Conservation (phyloP, 2,329 filamentous ascomycete species). For the Botrytis deweyae region DNA sequence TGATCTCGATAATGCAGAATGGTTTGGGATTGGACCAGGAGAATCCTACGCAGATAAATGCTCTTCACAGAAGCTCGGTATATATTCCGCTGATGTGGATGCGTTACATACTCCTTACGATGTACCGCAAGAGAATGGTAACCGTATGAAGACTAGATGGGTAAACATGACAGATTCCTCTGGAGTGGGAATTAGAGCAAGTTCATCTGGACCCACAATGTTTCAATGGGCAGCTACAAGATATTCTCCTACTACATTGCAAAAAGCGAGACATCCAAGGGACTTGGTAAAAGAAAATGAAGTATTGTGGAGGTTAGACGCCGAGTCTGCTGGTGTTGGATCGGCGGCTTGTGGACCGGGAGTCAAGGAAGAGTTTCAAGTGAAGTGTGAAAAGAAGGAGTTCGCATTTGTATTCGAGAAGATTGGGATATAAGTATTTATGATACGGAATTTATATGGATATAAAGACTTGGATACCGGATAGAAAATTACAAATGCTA, state of each 20-base stretch:
- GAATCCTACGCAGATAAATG: constrained; percentile 69
- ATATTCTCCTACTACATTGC: constrained; percentile 53
- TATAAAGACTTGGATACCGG: not conserved
- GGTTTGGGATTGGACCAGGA: constrained; percentile 67
- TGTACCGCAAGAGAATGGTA: constrained; percentile 53
- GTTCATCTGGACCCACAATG: constrained; percentile 28
- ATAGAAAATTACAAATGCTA: not conserved
- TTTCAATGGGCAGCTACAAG: constrained; percentile 45
- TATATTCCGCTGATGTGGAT: constrained; percentile 49
- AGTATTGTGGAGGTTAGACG: constrained; percentile 45
- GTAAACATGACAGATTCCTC: constrained; percentile 14
- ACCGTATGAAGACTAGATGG: constrained; percentile 22
- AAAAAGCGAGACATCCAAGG: constrained; percentile 60
- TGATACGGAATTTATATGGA: too few relatives aligned
- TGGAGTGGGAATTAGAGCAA: constrained; percentile 8
- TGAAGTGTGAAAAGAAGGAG: constrained; percentile 20
- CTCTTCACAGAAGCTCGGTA: constrained; percentile 56
- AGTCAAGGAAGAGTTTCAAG: constrained; percentile 20
- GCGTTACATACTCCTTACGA: constrained; percentile 61
- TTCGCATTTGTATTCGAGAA: constrained; percentile 21
- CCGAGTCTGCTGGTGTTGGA: constrained; percentile 48
- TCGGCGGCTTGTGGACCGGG: constrained; percentile 47
- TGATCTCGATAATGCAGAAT: constrained; percentile 50
- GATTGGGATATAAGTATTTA: constrained; percentile 1
- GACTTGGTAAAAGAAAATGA: constrained; percentile 54